Base-by-base conservation (phyloP, 768 basidiomycete species). In the Gymnopilus junonius region DNA sequence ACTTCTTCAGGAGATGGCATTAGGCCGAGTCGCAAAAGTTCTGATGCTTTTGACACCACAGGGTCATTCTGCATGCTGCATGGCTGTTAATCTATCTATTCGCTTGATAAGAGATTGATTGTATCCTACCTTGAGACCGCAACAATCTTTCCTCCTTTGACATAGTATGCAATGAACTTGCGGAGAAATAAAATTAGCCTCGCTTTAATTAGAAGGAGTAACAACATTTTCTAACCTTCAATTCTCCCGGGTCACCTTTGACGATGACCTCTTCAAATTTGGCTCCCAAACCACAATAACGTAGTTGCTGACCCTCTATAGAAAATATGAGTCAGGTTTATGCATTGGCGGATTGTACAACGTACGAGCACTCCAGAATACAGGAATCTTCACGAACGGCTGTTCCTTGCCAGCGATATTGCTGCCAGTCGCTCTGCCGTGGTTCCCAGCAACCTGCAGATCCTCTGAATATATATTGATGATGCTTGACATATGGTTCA, bases 291-390 rank as follows among this genome's bases (percentile, higher is more conserved):
- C 95, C 95, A 70, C 90, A 88, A 77, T 96, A 97, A 54, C 95
- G 84, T 43, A 97, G 78, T 70, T 95, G 92, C 71, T 91, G 89
- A 35, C 94, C 94, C 85, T 91, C 91, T 92, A 67, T 2, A 53
- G 32, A 34, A 34, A 12, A 4, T 17, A 2, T 12, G 20, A 15
- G 1, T 35, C 14, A 61, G 17, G 23, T 12, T 25, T 35, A 20
- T n/a, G 31, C 3, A 35, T 39, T 56, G 35, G 29, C 39, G 48
- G 57, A 25, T 67, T 31, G 20, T 29, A 56, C 3, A 8, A 84
- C 90, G 59, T 70, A 92, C 91, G 91, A 21, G 93, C 91, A 71
- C 92, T 93, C 95, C 95, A 96, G 79, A 96, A 96, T 37, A 94
- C 77, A 0, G 94, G 93, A 11, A 92, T 78, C 76, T 94, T 95